Evolutionary conservation across 768 basidiomycete species (phyloP).

Genomic region (Xerocomus potaroensis): DNA sequence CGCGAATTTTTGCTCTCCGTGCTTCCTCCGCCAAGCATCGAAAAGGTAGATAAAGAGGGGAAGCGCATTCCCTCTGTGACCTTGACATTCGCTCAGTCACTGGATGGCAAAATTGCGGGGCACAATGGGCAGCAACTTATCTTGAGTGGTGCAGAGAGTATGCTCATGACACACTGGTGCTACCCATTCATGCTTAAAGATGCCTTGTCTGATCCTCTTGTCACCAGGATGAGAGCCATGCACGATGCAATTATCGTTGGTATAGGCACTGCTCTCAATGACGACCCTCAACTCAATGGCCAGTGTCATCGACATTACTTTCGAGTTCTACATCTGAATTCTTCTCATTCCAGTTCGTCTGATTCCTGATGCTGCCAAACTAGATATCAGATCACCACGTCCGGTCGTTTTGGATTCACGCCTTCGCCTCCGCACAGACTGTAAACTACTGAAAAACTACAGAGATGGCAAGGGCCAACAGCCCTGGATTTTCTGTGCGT

Average conservation of each 20-base stretch:
- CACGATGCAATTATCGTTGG: constrained; percentile 94
- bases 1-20: constrained; percentile 29
- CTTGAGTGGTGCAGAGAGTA: constrained; percentile 81
- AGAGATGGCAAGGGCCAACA: constrained; percentile 52
- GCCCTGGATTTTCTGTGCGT: constrained; percentile 68
- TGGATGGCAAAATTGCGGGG: constrained; percentile 88
- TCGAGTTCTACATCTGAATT: background rate
- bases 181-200: background rate
- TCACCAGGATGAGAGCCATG: constrained; percentile 77
- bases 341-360: constrained; percentile 43
- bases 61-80: constrained; percentile 58
- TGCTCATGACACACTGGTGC: constrained; percentile 93
- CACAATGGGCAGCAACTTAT: constrained; percentile 65
- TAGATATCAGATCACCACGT: constrained; percentile 51
- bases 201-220: background rate
- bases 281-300: constrained; percentile 95
- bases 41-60: constrained; percentile 14
- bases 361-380: constrained; percentile 40
- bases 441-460: constrained; percentile 69
- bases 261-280: constrained; percentile 83
- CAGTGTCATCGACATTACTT: constrained; percentile 21
- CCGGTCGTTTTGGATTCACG: constrained; percentile 82
- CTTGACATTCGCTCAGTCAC: constrained; percentile 79
- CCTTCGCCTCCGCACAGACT: constrained; percentile 61
- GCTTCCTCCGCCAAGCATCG: constrained; percentile 13